Evolutionary conservation across 2,329 filamentous ascomycete genomes (phyloP).

Genomic region (Botrytis paeoniae): DNA sequence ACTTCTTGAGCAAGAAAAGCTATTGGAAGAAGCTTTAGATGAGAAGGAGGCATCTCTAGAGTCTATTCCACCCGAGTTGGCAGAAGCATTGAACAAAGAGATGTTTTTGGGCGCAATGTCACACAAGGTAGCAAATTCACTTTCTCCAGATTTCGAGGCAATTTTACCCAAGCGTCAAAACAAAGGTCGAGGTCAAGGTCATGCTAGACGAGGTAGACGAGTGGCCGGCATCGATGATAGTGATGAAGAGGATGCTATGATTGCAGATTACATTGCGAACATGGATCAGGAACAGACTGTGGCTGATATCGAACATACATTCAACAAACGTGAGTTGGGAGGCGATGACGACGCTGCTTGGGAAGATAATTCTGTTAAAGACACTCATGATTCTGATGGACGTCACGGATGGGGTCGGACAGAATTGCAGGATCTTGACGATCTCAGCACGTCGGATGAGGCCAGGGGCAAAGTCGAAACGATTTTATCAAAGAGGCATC

Average conservation of each 20-base stretch:
- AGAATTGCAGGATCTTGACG: constrained; percentile 47
- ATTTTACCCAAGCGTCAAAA: constrained; percentile 14
- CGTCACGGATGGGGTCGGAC: constrained; percentile 43
- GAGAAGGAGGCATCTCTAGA: constrained; percentile 13
- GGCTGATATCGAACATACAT: constrained; percentile 10
- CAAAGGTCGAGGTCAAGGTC: constrained; percentile 14
- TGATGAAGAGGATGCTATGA: constrained; percentile 29
- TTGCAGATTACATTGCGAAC: constrained; percentile 40
- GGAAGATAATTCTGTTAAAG: constrained; percentile 24
- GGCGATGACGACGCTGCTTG: constrained; percentile 39
- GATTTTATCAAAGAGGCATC: constrained; percentile 46
- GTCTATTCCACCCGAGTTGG: constrained; percentile 10
- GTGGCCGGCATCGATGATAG: not conserved
- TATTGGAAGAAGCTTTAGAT: constrained; percentile 34
- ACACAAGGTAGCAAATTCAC: constrained; percentile 11
- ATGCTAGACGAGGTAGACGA: not conserved
- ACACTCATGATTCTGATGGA: not conserved
- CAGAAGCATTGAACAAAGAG: constrained; percentile 5
- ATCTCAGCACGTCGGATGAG: constrained; percentile 50
- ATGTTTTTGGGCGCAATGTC: not conserved
- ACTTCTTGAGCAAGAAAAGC: constrained; percentile 31
- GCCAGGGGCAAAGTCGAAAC: constrained; percentile 42
- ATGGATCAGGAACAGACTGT: constrained; percentile 34
- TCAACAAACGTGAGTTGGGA: constrained; percentile 43
- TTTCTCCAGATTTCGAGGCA: constrained; percentile 16